Conservation (phyloP, 2,329 filamentous ascomycete genomes). For the Colletotrichum sublineola region DNA sequence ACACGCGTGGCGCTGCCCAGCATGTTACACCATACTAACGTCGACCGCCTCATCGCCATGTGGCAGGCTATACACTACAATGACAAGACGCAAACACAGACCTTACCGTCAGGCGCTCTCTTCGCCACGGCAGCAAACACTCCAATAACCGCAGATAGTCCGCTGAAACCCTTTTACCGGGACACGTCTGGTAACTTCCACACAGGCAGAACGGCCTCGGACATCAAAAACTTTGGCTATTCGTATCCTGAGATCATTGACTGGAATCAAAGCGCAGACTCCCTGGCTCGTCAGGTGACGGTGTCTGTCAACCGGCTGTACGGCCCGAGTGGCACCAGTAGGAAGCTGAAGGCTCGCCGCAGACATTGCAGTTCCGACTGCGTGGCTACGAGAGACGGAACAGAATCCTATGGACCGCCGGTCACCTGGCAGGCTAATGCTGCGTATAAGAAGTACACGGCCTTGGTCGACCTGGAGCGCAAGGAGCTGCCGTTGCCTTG, state of each 20-base stretch:
- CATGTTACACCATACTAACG: slow-evolving; percentile 60
- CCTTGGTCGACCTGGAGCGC: slow-evolving; percentile 51
- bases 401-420: neutral
- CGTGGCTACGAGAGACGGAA: too few relatives aligned
- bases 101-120: slow-evolving; percentile 48
- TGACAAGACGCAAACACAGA: slow-evolving; percentile 50
- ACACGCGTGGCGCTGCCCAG: slow-evolving; percentile 6
- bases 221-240: slow-evolving; percentile 54
- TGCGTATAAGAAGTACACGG: slow-evolving; percentile 50
- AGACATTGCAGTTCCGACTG: slow-evolving; percentile 3
- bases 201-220: slow-evolving; percentile 54
- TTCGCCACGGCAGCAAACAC: slow-evolving; percentile 58
- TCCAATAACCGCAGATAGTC: slow-evolving; percentile 57
- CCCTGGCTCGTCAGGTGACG: slow-evolving; percentile 12
- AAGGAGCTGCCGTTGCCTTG: slow-evolving; percentile 53
- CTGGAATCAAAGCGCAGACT: slow-evolving; percentile 14
- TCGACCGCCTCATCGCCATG: slow-evolving; percentile 74
- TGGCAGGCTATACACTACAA: slow-evolving; percentile 60
- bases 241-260: slow-evolving; percentile 49
- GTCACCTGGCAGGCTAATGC: slow-evolving; percentile 6
- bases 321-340: neutral
- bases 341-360: slow-evolving; percentile 6
- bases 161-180: slow-evolving; percentile 64
- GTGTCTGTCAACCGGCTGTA: slow-evolving; percentile 22
- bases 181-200: slow-evolving; percentile 55